Evolutionary conservation across 139 green algal genomes (phyloP).

Genomic region (Yamagishiella unicocca): DNA sequence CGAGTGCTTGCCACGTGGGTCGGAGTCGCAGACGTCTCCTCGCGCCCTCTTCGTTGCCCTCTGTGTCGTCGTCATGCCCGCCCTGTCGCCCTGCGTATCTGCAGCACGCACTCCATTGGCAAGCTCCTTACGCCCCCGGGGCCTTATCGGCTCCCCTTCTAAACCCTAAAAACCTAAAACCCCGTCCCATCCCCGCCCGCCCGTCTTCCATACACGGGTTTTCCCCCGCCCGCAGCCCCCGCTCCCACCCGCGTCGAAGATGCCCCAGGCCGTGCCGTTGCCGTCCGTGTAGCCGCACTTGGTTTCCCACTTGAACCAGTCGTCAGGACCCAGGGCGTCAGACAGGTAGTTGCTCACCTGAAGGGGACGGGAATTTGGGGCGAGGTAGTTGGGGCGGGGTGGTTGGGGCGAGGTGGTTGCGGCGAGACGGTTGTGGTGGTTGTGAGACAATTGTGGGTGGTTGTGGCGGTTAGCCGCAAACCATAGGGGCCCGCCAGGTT

Average conservation of each 20-base stretch:
- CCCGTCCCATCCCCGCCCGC: not conserved
- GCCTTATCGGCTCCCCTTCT: not conserved
- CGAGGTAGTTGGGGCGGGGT: too few relatives aligned
- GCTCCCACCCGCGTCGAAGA: conserved; percentile 76
- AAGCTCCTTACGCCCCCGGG: too few relatives aligned
- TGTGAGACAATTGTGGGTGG: too few relatives aligned
- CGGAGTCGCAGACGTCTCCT: too few relatives aligned
- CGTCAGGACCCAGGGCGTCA: conserved; percentile 73
- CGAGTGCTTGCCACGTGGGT: too few relatives aligned
- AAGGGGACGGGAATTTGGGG: not conserved
- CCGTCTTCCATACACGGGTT: not conserved
- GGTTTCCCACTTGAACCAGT: conserved; percentile 69
- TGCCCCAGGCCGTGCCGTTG: conserved; percentile 60
- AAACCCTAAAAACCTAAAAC: not conserved
- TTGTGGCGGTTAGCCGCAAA: not conserved
- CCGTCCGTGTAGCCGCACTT: conserved; percentile 70
- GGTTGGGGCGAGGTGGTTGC: too few relatives aligned
- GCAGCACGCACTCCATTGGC: too few relatives aligned
- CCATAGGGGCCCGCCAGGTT: too few relatives aligned
- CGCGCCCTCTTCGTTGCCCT: too few relatives aligned
- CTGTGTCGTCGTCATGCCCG: too few relatives aligned
- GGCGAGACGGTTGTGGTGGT: too few relatives aligned
- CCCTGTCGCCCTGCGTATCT: too few relatives aligned
- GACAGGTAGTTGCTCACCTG: conserved; percentile 71
- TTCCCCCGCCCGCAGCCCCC: not conserved